Conservation (phyloP, 371 early-diverging fungal genomes). For the Zancudomyces culisetae region DNA sequence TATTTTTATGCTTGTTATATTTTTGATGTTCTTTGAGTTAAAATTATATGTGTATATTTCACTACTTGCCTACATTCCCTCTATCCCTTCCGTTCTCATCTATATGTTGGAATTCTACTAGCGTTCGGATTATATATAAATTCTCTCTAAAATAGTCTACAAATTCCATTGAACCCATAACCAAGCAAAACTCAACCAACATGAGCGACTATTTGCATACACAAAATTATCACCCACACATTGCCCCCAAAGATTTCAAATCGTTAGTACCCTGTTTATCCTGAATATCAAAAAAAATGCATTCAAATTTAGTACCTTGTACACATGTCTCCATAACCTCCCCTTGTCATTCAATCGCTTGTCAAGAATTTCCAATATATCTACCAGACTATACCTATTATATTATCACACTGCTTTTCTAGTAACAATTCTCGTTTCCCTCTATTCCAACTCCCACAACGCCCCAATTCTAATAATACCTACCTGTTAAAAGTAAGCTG, state of each 20-base stretch:
- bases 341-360: constrained; percentile 91
- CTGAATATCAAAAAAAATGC: too few relatives aligned
- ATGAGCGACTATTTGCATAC: neutral
- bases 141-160: constrained; percentile 75
- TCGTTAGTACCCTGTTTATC: too few relatives aligned
- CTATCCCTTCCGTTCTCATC: constrained; percentile 83
- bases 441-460: neutral
- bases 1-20: neutral
- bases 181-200: constrained; percentile 46
- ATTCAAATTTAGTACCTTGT: constrained; percentile 43
- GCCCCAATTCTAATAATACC: constrained; percentile 13
- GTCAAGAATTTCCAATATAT: constrained; percentile 93
- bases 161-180: constrained; percentile 68
- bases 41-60: neutral
- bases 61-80: constrained; percentile 34
- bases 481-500: constrained; percentile 73
- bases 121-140: constrained; percentile 74
- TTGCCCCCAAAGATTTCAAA: too few relatives aligned
- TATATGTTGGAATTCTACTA: constrained; percentile 83
- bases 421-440: neutral
- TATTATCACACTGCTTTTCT: neutral
- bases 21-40: neutral
- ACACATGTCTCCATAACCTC: constrained; percentile 94
- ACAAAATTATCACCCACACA: too few relatives aligned
- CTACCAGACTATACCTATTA: constrained; percentile 70